Evolutionary conservation across 257 asterid species (phyloP).

Genomic region (Ophiorrhiza pumila): DNA sequence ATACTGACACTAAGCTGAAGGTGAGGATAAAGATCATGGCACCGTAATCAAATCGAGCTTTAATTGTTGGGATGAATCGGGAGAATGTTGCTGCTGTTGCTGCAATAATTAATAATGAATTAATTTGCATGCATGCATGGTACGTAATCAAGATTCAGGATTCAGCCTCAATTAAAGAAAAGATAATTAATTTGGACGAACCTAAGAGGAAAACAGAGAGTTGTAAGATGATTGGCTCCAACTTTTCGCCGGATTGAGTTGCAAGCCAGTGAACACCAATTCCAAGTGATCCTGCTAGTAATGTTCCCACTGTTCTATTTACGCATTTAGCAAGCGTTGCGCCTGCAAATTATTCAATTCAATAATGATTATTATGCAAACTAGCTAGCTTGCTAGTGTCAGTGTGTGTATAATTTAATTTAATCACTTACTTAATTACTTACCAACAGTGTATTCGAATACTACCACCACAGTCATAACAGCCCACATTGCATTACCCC

Average conservation of each 20-base stretch:
- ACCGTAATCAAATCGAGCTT: slow-evolving; percentile 77
- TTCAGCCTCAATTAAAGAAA: too few relatives aligned
- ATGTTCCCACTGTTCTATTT: slow-evolving; percentile 61
- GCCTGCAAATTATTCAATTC: too few relatives aligned
- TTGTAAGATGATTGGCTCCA: slow-evolving; percentile 70
- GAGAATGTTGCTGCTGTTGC: slow-evolving; percentile 81
- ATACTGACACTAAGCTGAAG: slow-evolving; percentile 76
- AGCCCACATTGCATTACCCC: slow-evolving; percentile 91
- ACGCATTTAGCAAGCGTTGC: slow-evolving; percentile 63
- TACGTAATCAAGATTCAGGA: too few relatives aligned
- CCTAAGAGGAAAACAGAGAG: slow-evolving; percentile 70
- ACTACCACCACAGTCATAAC: slow-evolving; percentile 86
- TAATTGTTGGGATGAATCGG: slow-evolving; percentile 70
- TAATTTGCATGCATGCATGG: too few relatives aligned
- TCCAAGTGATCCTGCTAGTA: slow-evolving; percentile 71
- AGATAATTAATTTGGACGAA: slow-evolving; percentile 6
- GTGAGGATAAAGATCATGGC: slow-evolving; percentile 80
- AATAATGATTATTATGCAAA: too few relatives aligned
- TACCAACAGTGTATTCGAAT: slow-evolving; percentile 78
- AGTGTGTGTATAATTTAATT: too few relatives aligned
- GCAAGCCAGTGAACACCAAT: slow-evolving; percentile 94
- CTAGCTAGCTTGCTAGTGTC: too few relatives aligned
- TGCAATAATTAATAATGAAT: too few relatives aligned
- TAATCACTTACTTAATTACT: slow-evolving; percentile 8
- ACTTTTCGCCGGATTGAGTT: slow-evolving; percentile 45